Percentiles rank a stretch among this genome's conserved stretches.
phyloP scores from a whole-genome alignment of 1,284 basidiomycete genomes.

The Cutaneotrichosporon cutaneum region DNA sequence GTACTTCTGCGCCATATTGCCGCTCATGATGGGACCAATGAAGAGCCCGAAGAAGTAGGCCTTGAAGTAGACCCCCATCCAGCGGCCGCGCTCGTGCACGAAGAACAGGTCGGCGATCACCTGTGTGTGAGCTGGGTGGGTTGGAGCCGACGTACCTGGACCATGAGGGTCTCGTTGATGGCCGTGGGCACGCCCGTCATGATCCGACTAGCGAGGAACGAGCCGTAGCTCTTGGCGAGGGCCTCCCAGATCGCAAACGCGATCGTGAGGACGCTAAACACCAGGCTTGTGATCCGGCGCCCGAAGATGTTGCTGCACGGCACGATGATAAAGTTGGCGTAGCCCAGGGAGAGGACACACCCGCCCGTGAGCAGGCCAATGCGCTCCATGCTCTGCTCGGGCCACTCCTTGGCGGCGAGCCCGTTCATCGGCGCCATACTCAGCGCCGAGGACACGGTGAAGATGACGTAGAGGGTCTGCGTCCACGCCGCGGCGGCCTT shows the following conservation, averaged over 20 bases:
- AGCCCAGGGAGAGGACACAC: constrained; percentile 18
- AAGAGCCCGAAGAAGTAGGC: constrained; percentile 22
- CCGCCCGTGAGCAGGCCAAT: constrained; percentile 22
- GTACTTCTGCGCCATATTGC: constrained; percentile 16
- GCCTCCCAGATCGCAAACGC: constrained; percentile 21
- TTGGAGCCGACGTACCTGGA: neutral
- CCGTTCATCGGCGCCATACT: constrained; percentile 21
- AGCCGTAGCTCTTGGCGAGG: constrained; percentile 9
- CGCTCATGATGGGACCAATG: constrained; percentile 19
- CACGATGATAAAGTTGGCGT: constrained; percentile 25
- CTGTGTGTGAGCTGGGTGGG: neutral
- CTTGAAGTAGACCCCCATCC: constrained; percentile 23
- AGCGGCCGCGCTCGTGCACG: constrained; percentile 22
- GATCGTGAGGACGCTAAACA: constrained; percentile 9
- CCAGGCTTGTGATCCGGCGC: constrained; percentile 15
- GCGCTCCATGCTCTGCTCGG: neutral
- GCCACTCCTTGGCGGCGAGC: constrained; percentile 15
- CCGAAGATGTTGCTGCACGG: constrained; percentile 26
- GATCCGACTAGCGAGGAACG: constrained; percentile 12
- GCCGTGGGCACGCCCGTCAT: constrained; percentile 20
- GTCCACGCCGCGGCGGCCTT: constrained; percentile 9
- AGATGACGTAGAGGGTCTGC: constrained; percentile 16
- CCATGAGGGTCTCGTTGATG: constrained; percentile 17
- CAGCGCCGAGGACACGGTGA: constrained; percentile 15
- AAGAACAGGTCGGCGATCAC: constrained; percentile 25